Conservation (phyloP, 805 yeast genomes). For the Starmerella vitae region DNA sequence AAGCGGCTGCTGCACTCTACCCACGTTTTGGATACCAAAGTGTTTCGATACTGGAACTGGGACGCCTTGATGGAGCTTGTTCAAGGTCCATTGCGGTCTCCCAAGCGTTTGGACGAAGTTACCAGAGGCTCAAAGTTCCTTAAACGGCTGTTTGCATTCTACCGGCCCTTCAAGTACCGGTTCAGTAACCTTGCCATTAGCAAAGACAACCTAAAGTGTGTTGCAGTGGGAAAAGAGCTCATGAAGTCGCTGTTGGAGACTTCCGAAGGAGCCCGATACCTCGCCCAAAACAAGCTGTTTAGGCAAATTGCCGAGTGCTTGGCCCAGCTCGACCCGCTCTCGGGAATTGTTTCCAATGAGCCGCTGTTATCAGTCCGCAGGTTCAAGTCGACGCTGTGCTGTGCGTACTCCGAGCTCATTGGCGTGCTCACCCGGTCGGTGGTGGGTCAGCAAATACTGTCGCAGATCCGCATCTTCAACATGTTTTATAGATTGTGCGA, state of each 20-base stretch:
- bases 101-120: constrained; percentile 62
- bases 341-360: constrained; percentile 59
- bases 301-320: constrained; percentile 83
- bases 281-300: constrained; percentile 53
- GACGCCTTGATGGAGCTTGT: constrained; percentile 52
- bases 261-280: constrained; percentile 51
- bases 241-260: constrained; percentile 50
- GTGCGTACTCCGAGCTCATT: constrained; percentile 66
- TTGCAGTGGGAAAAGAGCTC: constrained; percentile 63
- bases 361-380: constrained; percentile 56
- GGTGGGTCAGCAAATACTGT: constrained; percentile 55
- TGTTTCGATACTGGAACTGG: constrained; percentile 83
- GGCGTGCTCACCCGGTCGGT: constrained; percentile 52
- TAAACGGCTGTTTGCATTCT: constrained; percentile 72
- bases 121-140: constrained; percentile 69
- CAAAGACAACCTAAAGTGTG: constrained; percentile 40
- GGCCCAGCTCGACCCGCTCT: constrained; percentile 68
- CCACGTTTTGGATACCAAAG: constrained; percentile 63
- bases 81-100: constrained; percentile 68
- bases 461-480: constrained; percentile 74
- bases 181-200: constrained; percentile 45
- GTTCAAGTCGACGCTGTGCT: constrained; percentile 49
- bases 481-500: constrained; percentile 49
- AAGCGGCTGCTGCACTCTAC: constrained; percentile 54
- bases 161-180: constrained; percentile 79